phyloP scores from a whole-genome alignment of 352 stramenopile genomes.

The Phytophthora chlamydospora region DNA sequence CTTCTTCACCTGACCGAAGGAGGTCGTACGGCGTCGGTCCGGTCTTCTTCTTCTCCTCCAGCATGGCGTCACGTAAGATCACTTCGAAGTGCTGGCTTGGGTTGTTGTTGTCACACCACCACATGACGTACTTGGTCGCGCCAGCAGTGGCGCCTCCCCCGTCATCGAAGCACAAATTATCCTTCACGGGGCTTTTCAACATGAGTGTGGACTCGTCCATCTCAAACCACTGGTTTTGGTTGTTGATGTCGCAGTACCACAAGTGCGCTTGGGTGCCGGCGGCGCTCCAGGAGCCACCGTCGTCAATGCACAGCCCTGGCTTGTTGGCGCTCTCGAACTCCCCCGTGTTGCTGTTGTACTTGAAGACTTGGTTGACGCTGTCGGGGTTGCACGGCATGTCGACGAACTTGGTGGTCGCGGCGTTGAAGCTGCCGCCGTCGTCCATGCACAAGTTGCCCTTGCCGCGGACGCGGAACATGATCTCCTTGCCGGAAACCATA shows the following conservation, averaged over 20 bases:
- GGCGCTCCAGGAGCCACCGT: constrained; percentile 25
- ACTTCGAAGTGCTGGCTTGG: constrained; percentile 37
- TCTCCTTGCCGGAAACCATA: constrained; percentile 28
- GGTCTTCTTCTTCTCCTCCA: constrained; percentile 18
- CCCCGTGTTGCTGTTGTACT: constrained; percentile 30
- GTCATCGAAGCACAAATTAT: constrained; percentile 44
- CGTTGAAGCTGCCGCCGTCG: constrained; percentile 33
- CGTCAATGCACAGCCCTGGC: constrained; percentile 32
- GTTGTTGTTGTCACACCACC: constrained; percentile 33
- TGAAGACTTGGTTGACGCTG: constrained; percentile 37
- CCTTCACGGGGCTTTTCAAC: constrained; percentile 36
- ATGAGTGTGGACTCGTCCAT: constrained; percentile 35
- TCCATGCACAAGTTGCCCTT: constrained; percentile 44
- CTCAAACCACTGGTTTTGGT: constrained; percentile 34
- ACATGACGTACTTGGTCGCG: constrained; percentile 25
- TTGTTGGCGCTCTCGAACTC: constrained; percentile 28
- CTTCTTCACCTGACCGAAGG: constrained; percentile 23
- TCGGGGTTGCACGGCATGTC: constrained; percentile 35
- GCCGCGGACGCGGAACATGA: constrained; percentile 31
- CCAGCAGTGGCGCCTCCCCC: constrained; percentile 18
- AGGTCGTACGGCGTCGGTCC: constrained; percentile 25
- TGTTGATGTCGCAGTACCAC: constrained; percentile 38
- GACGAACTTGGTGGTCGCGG: constrained; percentile 27
- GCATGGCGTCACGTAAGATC: constrained; percentile 12
- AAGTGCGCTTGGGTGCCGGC: constrained; percentile 19